phyloP scores from a whole-genome alignment of 2,329 filamentous ascomycete species.

The Phialophora macrospora region DNA sequence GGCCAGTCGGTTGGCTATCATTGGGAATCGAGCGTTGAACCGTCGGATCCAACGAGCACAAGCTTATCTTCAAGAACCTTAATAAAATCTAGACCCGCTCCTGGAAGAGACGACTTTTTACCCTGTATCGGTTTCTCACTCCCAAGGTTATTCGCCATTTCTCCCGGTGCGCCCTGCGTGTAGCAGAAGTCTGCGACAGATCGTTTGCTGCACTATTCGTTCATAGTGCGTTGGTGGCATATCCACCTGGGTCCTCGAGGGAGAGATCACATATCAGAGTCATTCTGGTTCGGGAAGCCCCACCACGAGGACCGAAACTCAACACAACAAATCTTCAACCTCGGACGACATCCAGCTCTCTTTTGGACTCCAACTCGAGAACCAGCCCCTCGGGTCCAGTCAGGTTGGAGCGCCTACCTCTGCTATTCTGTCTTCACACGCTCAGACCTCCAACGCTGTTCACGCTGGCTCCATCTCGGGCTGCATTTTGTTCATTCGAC shows the following conservation, averaged over 20 bases:
- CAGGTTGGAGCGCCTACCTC: not conserved
- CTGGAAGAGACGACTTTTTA: not conserved
- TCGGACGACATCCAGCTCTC: not conserved
- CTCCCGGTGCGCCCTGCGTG: not conserved
- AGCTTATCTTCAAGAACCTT: slow-evolving; percentile 16
- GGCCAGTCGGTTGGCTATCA: not conserved
- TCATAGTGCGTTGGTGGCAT: not conserved
- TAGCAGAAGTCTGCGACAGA: too few species aligned
- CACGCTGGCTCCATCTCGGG: not conserved
- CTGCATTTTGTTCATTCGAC: not conserved
- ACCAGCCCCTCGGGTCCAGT: not conserved
- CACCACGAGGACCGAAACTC: slow-evolving; percentile 2
- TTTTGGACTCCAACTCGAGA: not conserved
- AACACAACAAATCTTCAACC: not conserved
- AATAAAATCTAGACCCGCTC: slow-evolving; percentile 17
- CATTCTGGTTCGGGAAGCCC: not conserved
- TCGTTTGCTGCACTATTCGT: not conserved
- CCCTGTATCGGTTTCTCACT: slow-evolving; percentile 5
- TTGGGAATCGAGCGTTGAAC: not conserved
- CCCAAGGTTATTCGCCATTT: slow-evolving; percentile 5
- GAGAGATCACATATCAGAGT: slow-evolving; percentile 1
- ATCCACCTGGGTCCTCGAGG: not conserved
- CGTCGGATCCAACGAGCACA: not conserved
- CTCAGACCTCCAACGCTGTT: not conserved
- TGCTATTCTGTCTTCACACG: not conserved